Percentiles rank a stretch among this genome's conserved stretches.
phyloP scores from a whole-genome alignment of 352 stramenopile species.

The Globisporangium orthogonon region DNA sequence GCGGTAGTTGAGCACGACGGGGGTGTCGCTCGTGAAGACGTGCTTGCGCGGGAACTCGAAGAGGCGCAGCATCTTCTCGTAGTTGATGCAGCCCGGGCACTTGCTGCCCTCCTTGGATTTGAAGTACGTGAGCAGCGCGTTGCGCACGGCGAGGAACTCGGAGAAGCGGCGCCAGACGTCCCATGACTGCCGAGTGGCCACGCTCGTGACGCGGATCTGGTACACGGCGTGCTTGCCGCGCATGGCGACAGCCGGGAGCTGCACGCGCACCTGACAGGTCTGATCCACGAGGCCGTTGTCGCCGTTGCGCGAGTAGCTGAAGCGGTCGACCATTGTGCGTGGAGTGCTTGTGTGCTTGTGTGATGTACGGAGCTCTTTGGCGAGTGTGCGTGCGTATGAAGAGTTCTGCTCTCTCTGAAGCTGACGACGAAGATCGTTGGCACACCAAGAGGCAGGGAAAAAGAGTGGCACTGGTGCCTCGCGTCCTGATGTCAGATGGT shows the following conservation, averaged over 20 bases:
- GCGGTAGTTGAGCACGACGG: conserved; percentile 74
- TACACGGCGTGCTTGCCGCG: conserved; percentile 54
- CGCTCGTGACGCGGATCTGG: conserved; percentile 61
- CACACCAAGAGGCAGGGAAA: background rate
- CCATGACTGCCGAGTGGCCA: conserved; percentile 64
- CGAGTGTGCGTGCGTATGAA: background rate
- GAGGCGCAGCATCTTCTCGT: conserved; percentile 69
- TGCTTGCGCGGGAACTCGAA: conserved; percentile 86
- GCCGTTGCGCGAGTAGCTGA: conserved; percentile 80
- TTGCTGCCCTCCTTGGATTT: conserved; percentile 42
- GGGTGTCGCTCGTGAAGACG: conserved; percentile 71
- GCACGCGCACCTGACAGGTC: conserved; percentile 65
- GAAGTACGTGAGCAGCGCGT: conserved; percentile 64
- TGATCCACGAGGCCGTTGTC: conserved; percentile 51
- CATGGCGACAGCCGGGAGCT: conserved; percentile 38
- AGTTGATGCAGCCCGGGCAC: conserved; percentile 77
- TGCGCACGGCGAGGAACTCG: conserved; percentile 70
- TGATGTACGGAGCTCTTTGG: background rate
- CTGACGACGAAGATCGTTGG: background rate
- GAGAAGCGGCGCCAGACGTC: conserved; percentile 72
- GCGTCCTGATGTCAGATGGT: too few relatives aligned
- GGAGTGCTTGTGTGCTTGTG: background rate
- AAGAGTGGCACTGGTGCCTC: background rate
- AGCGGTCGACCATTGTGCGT: conserved; percentile 45
- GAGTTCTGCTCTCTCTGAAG: background rate